A percentile compares a stretch with the other conserved stretches of the same genome.
phyloP scores from a whole-genome alignment of 768 basidiomycete genomes.

The Tricholoma hemisulphureum region DNA sequence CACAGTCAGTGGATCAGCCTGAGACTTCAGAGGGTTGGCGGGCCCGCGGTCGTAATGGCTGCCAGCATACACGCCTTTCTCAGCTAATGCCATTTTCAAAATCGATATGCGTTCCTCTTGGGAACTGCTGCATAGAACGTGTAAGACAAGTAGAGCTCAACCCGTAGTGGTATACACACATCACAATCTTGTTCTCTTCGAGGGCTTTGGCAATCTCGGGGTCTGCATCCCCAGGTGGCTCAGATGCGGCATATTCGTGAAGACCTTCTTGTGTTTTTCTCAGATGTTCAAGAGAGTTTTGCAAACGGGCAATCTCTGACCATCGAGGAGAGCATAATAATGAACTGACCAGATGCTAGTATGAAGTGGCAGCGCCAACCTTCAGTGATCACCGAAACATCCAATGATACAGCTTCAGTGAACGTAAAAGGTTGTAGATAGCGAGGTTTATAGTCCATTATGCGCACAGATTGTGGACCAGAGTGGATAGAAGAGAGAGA shows the following conservation, averaged over 20 bases:
- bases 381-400: constrained; percentile 67
- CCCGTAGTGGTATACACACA: constrained; percentile 43
- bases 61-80: constrained; percentile 54
- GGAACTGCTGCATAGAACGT: constrained; percentile 51
- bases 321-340: not conserved
- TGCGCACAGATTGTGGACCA: not conserved
- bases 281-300: constrained; percentile 67
- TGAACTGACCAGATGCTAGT: not conserved
- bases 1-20: too few relatives aligned
- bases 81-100: constrained; percentile 59
- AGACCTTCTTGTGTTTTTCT: constrained; percentile 60
- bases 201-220: constrained; percentile 58
- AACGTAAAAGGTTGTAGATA: constrained; percentile 77
- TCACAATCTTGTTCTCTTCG: constrained; percentile 70
- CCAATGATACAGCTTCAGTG: constrained; percentile 59
- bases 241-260: constrained; percentile 41
- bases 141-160: not conserved
- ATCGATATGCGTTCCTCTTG: constrained; percentile 77
- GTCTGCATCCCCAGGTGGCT: constrained; percentile 42
- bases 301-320: constrained; percentile 73
- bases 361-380: constrained; percentile 47
- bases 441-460: constrained; percentile 66
- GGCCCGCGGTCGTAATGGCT: constrained; percentile 44
- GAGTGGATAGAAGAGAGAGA: not conserved
- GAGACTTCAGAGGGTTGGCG: not conserved